A percentile compares a stretch with the other conserved stretches of the same genome.
Conservation (phyloP, 345 rosid species). For the Aquilaria sinensis region DNA sequence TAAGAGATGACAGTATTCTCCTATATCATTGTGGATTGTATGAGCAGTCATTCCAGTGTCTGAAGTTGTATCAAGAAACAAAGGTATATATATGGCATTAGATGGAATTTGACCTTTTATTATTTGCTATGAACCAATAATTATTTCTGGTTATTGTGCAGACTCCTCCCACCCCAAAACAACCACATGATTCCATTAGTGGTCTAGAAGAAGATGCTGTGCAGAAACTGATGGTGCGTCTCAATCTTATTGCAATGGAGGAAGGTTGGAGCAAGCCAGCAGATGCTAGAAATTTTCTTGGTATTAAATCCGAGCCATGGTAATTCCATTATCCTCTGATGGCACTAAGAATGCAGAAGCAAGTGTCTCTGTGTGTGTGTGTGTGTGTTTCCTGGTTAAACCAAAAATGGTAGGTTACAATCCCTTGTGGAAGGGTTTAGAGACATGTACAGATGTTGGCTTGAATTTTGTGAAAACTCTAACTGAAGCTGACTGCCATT, state of each 20-base stretch:
- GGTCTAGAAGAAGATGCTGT: slow-evolving; percentile 45
- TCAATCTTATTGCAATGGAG: slow-evolving; percentile 51
- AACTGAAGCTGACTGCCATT: no score
- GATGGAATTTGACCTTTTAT: no score
- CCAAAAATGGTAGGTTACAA: no score
- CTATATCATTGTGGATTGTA: no score
- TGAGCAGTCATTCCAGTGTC: not conserved
- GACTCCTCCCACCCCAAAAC: slow-evolving; percentile 19
- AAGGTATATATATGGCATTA: slow-evolving; percentile 26
- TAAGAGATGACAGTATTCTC: no score
- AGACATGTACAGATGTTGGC: no score
- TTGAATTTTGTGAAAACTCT: no score
- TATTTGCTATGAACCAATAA: slow-evolving; percentile 3
- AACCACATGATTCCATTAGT: slow-evolving; percentile 21
- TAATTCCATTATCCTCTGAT: slow-evolving; percentile 11
- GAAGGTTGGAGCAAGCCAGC: slow-evolving; percentile 49
- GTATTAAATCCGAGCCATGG: slow-evolving; percentile 60
- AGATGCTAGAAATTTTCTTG: slow-evolving; percentile 35
- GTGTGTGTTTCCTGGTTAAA: no score
- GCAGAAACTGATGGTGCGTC: slow-evolving; percentile 46
- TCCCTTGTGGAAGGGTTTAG: no score
- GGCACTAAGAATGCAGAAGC: no score
- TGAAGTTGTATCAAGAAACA: slow-evolving; percentile 32
- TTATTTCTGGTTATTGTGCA: slow-evolving; percentile 11
- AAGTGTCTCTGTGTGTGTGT: no score